Evolutionary conservation across 352 stramenopile genomes (phyloP), one percentile per base, ranked within the genome.

Genomic region (Pelagophyceae sp.): DNA sequence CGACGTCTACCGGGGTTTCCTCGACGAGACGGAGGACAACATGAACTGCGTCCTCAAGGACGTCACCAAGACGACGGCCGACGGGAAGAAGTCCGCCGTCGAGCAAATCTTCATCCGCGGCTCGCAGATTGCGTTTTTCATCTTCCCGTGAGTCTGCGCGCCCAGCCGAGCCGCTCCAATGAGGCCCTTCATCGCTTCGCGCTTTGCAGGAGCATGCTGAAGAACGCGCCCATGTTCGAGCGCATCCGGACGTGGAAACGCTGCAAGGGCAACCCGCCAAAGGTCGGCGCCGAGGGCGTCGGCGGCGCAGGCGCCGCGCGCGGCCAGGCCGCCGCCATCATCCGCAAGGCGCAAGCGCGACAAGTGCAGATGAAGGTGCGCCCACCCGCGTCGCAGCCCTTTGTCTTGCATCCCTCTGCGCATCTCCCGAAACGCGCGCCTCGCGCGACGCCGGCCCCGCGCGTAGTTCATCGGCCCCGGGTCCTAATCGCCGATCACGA

Each of bases 1-100:
- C 45, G 89, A 94, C 82, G 90, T 87, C 72, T 54, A 54, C 45
- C 88, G 89, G 37, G 89, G 89, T 0, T 89, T 89, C 81, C 81
- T 94, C 72, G 87, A 92, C 82, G 89, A 94, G 83, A 91, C 87
- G 15, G 89, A 94, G 80, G 89, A 94, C 83, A 94, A 92, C 83
- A 94, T 94, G 89, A 94, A 94, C 82, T 94, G 89, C 84, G 82
- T 92, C 80, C 85, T 94, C 81, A 93, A 90, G 74, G 89, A 94
- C 79, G 89, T 86, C n/a, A 88, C 91, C 69, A 86, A 86, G 78
- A 94, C 88, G 17, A 86, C 92, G 76, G 83, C 91, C 75, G 87
- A 92, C 72, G 89, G 89, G 84, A 92, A 90, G 77, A 91, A 85
- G 29, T 87, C 85, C 32, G 85, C 89, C 51, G 83, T 92, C 77